These are phyloP conservation scores for Chrysanthemum lavandulifolium DNA, from an alignment of 129 eudicot species.

Conservation along the genomic window DNA sequence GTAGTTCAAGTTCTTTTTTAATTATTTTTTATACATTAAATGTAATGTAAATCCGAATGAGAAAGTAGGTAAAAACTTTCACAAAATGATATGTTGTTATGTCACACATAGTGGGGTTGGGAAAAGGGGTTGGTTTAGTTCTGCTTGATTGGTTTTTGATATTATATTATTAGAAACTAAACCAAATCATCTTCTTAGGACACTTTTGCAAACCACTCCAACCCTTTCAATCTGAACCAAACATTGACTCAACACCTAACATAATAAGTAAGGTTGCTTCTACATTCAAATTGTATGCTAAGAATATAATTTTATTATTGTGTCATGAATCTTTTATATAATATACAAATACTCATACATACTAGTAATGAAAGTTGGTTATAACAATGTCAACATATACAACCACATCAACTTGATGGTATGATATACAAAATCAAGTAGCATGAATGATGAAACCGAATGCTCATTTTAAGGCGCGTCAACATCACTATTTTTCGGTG, in stretches of 20 bases:
- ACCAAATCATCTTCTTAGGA: not conserved
- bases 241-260: conserved; percentile 1
- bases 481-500: not conserved
- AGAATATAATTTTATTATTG: not conserved
- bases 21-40: not conserved
- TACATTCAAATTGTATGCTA: not conserved
- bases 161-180: not conserved
- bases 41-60: not conserved
- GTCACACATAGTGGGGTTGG: not conserved
- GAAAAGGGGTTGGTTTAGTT: not conserved
- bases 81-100: not conserved
- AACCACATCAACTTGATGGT: not conserved
- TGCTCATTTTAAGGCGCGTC: too few species aligned
- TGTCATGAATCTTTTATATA: not conserved
- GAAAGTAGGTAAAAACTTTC: not conserved
- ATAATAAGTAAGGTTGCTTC: not conserved
- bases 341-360: not conserved
- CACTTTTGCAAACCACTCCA: conserved; percentile 7
- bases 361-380: not conserved
- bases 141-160: not conserved
- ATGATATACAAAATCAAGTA: not conserved
- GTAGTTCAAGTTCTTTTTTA: too few species aligned
- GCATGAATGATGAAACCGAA: not conserved
- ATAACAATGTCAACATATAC: not conserved
- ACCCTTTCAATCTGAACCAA: not conserved